Conservation (phyloP, 2,329 filamentous ascomycete genomes). For the Huntiella decipiens region DNA sequence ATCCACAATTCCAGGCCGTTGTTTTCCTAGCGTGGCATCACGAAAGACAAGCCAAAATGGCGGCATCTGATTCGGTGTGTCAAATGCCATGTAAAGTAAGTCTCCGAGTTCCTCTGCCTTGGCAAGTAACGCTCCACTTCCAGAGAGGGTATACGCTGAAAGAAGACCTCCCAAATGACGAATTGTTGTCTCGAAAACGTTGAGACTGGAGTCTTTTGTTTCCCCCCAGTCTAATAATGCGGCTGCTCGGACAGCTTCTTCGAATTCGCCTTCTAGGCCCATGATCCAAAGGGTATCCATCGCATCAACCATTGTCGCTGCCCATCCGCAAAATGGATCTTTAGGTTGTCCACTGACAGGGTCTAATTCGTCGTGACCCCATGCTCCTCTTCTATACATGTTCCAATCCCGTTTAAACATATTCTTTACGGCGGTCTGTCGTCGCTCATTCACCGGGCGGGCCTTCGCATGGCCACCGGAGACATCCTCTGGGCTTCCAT, state of each 20-base stretch:
- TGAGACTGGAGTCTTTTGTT: constrained; percentile 25
- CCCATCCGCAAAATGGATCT: constrained; percentile 34
- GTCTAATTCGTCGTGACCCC: constrained; percentile 31
- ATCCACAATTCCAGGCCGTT: constrained; percentile 31
- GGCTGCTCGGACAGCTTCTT: constrained; percentile 30
- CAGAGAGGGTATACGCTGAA: constrained; percentile 30
- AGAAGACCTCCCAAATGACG: constrained; percentile 33
- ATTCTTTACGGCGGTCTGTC: constrained; percentile 23
- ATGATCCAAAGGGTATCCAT: constrained; percentile 46
- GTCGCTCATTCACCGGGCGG: constrained; percentile 9
- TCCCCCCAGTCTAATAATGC: constrained; percentile 31
- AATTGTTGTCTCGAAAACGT: constrained; percentile 36
- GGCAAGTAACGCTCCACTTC: constrained; percentile 24
- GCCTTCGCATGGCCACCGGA: not conserved
- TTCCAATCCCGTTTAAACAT: constrained; percentile 28
- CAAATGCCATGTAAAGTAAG: constrained; percentile 34
- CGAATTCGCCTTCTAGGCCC: constrained; percentile 37
- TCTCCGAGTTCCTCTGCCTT: constrained; percentile 34
- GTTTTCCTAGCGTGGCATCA: constrained; percentile 23
- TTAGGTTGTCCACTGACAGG: constrained; percentile 28
- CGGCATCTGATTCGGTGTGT: constrained; percentile 34
- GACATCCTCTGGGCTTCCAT: not conserved
- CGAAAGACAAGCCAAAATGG: constrained; percentile 26
- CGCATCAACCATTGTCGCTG: constrained; percentile 38
- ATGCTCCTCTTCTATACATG: constrained; percentile 32